A percentile compares a stretch with the other conserved stretches of the same genome.
Evolutionary conservation across 345 rosid species (phyloP).

Genomic region (Eutrema yunnanense): DNA sequence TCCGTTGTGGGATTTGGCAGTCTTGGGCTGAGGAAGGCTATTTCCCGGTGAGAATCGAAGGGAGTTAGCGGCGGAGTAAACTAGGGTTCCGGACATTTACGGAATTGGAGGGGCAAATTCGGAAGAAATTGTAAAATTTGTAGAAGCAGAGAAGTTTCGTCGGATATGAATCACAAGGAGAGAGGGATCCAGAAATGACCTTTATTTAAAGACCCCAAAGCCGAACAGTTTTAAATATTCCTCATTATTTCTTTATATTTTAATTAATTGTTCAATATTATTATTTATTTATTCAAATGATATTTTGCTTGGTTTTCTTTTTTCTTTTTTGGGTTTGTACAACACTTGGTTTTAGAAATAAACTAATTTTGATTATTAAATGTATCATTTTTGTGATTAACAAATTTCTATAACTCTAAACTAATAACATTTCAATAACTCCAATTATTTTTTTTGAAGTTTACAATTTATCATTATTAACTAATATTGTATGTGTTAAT

Average conservation of each 20-base stretch:
- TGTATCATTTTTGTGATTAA: no score
- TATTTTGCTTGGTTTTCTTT: no score
- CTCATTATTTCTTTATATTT: background rate
- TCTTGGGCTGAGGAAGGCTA: background rate
- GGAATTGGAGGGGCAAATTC: slow-evolving; percentile 6
- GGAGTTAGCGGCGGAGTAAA: slow-evolving; percentile 1
- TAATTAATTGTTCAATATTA: background rate
- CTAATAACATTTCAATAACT: no score
- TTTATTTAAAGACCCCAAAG: background rate
- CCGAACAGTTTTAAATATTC: background rate
- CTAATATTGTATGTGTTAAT: no score
- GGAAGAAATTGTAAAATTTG: background rate
- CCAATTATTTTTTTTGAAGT: no score
- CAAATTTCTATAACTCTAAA: no score
- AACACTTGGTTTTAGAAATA: no score
- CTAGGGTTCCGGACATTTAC: slow-evolving; percentile 22
- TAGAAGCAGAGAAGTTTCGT: slow-evolving; percentile 13
- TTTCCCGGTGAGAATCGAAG: slow-evolving; percentile 7
- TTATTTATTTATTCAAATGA: no score
- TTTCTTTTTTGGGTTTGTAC: no score
- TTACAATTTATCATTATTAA: no score
- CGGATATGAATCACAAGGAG: slow-evolving; percentile 17
- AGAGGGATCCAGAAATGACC: background rate
- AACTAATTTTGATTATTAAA: no score
- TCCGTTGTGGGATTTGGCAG: slow-evolving; percentile 5